These are phyloP conservation scores for Leucogyrophana mollusca DNA, from an alignment of 768 basidiomycete species.

Conservation along the genomic window DNA sequence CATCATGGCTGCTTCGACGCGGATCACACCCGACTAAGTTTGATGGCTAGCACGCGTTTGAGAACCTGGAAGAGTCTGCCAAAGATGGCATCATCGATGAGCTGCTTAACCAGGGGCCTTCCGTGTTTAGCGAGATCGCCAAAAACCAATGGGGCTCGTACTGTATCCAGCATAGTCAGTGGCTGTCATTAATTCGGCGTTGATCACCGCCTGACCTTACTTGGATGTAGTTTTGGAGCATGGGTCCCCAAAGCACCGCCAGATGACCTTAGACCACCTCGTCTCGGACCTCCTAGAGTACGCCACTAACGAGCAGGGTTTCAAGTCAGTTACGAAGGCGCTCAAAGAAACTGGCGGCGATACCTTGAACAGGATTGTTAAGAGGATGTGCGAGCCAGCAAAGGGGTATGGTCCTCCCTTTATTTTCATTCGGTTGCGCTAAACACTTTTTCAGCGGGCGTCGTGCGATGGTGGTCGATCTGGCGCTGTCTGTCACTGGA, in stretches of 20 bases:
- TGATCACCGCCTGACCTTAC: background rate
- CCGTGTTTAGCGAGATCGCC: constrained; percentile 70
- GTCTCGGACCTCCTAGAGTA: constrained; percentile 76
- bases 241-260: constrained; percentile 71
- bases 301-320: constrained; percentile 82
- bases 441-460: constrained; percentile 48
- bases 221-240: constrained; percentile 70
- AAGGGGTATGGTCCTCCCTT: constrained; percentile 52
- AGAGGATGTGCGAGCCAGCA: constrained; percentile 83
- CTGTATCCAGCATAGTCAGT: constrained; percentile 81
- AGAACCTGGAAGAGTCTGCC: constrained; percentile 79
- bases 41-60: constrained; percentile 67
- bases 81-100: constrained; percentile 86
- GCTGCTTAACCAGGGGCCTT: constrained; percentile 68
- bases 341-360: constrained; percentile 83
- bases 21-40: background rate
- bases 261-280: constrained; percentile 77
- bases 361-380: constrained; percentile 70
- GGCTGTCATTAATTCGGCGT: constrained; percentile 4
- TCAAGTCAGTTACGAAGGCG: constrained; percentile 83
- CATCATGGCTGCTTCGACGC: background rate
- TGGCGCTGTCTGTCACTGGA: constrained; percentile 80
- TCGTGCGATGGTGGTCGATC: constrained; percentile 82
- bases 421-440: background rate
- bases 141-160: constrained; percentile 92